Evolutionary conservation across 106 monocot genomes (phyloP), one percentile per base, ranked within the genome.

Genomic region (Amphibolis antarctica): DNA sequence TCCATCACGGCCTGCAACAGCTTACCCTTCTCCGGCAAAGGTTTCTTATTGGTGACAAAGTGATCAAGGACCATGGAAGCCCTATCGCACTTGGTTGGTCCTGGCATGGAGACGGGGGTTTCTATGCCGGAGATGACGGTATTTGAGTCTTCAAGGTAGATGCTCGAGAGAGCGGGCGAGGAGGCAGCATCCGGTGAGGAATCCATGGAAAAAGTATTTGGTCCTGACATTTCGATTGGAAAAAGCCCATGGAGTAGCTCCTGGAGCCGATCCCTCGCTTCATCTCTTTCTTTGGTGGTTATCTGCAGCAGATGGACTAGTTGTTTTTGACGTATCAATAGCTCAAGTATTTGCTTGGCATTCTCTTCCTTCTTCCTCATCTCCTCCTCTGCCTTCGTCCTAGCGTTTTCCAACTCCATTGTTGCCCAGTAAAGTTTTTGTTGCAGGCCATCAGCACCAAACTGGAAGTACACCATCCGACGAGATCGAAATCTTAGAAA

Each of bases 1-100:
- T 73, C 78, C 56, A 73, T 64, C 31, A 78, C 78, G 11, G 72
- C 68, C 30, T 78, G 67, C 72, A 73, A 46, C 12, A 78, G 52
- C 57, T 44, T 69, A 21, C 78, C 78, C 26, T 64, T 78, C 68
- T 78, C 68, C 13, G 73, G 78, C 49, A 78, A 47, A 13, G 49
- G 42, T n/a, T n/a, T n/a, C 42, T 46, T 69, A 19, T 19, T 53
- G 23, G 53, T 36, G 12, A 30, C 57, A 10, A 57, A 57, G 25
- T 27, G 57, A 6, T 57, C 57, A 15, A 57, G 6, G 28, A 57
- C 57, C 57, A 27, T 28, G 26, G 24, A 25, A 5, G 57, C 57
- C 57, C 26, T 57, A 10, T 57, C 28, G 7, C 19, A 19, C 12
- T 53, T 21, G 53, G 23, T 24, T 53, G 24, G 53, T 53, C 53